Percentiles rank a stretch among this genome's conserved stretches.
Evolutionary conservation across 2,329 filamentous ascomycete genomes (phyloP).

Genomic region (Leptographium wingfieldii): DNA sequence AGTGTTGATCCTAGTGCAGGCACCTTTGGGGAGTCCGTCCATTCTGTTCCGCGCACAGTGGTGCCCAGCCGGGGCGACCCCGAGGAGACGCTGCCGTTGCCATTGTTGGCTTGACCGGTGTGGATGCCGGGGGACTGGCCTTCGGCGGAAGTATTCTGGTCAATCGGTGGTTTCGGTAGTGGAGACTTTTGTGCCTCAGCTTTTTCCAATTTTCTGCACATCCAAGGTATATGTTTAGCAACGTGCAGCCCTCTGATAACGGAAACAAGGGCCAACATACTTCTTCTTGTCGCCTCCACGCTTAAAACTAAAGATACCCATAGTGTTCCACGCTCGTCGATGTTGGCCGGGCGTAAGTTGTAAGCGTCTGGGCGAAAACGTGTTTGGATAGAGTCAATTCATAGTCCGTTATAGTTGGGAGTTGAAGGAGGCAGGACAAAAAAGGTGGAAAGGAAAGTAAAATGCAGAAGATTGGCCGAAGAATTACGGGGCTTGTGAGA

Average conservation of each 20-base stretch:
- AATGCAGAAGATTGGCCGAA: background rate
- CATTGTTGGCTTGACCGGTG: conserved; percentile 2
- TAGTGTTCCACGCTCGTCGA: conserved; percentile 15
- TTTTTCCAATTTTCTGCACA: background rate
- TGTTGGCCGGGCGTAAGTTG: background rate
- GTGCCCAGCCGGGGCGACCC: conserved; percentile 26
- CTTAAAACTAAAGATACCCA: conserved; percentile 48
- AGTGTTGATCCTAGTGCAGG: conserved; percentile 4
- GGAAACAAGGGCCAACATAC: conserved; percentile 23
- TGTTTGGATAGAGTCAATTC: background rate
- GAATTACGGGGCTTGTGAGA: background rate
- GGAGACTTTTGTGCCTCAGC: background rate
- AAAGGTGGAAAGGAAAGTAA: background rate
- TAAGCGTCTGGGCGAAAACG: background rate
- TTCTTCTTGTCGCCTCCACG: conserved; percentile 45
- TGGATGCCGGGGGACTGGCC: too few relatives aligned
- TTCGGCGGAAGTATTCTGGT: conserved; percentile 13
- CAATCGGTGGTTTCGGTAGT: background rate
- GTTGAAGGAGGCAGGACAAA: background rate
- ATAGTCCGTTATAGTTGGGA: background rate
- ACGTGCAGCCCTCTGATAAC: too few relatives aligned
- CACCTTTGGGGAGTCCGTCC: conserved; percentile 1
- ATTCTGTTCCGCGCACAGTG: conserved; percentile 18
- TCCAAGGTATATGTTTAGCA: background rate
- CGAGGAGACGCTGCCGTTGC: conserved; percentile 18